Conservation (phyloP, 371 early-diverging fungal species). For the Saksenaea vasiformis region DNA sequence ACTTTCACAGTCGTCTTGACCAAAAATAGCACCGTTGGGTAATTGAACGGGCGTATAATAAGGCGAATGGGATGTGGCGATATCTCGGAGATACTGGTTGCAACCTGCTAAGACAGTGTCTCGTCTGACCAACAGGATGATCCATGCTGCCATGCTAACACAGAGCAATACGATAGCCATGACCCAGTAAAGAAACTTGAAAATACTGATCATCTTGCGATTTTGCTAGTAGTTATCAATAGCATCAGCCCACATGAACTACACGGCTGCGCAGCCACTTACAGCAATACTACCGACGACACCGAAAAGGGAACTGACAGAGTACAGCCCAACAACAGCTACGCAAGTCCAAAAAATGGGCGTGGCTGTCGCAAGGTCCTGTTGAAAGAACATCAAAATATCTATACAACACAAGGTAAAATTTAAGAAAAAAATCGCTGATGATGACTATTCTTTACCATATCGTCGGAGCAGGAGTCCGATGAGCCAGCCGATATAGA, state of each 20-base stretch:
- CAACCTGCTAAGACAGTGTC: conserved; percentile 12
- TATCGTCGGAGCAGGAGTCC: conserved; percentile 6
- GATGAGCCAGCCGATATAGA: conserved; percentile 2
- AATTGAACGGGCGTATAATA: conserved; percentile 7
- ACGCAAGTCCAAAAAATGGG: conserved; percentile 23
- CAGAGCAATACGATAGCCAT: conserved; percentile 22
- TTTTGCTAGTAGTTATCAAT: conserved; percentile 2
- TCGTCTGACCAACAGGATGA: conserved; percentile 21
- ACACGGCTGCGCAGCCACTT: not conserved
- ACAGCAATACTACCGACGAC: conserved; percentile 12
- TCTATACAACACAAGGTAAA: conserved; percentile 1
- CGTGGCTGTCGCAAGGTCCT: not conserved
- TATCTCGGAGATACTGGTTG: conserved; percentile 2
- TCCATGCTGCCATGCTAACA: conserved; percentile 23
- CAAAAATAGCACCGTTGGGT: conserved; percentile 62
- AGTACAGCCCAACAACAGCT: conserved; percentile 11
- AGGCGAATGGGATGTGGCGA: not conserved
- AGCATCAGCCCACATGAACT: not conserved
- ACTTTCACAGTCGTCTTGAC: conserved; percentile 12
- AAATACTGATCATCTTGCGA: conserved; percentile 21
- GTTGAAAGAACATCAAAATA: conserved; percentile 10
- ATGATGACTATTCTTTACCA: not conserved
- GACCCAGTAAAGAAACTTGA: conserved; percentile 30
- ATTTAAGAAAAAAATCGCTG: not conserved
- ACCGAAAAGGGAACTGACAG: conserved; percentile 16